phyloP scores from a whole-genome alignment of 2,329 filamentous ascomycete species.

The Macrophomina pseudophaseolina region DNA sequence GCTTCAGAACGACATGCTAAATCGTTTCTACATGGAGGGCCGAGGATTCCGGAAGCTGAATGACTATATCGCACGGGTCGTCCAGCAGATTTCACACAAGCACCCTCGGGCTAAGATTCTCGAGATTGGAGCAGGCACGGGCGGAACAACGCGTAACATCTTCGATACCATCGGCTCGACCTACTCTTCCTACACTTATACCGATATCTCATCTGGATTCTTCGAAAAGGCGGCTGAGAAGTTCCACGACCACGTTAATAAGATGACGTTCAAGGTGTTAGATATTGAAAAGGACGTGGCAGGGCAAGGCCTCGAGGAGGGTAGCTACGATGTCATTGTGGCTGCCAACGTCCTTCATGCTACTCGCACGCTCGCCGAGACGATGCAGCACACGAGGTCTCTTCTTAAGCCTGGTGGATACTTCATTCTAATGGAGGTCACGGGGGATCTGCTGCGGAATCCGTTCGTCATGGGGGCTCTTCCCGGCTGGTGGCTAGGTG shows the following conservation, averaged over 20 bases:
- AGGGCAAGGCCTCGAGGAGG: slow-evolving; percentile 28
- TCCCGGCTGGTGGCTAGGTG: slow-evolving; percentile 44
- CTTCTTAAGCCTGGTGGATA: slow-evolving; percentile 10
- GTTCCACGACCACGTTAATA: neutral
- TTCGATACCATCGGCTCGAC: slow-evolving; percentile 1
- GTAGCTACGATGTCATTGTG: slow-evolving; percentile 32
- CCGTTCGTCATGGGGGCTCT: slow-evolving; percentile 28
- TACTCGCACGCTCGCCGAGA: slow-evolving; percentile 27
- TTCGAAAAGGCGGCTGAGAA: slow-evolving; percentile 23
- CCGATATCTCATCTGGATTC: slow-evolving; percentile 29
- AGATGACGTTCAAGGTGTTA: slow-evolving; percentile 26
- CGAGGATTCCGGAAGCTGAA: neutral
- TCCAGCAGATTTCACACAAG: neutral
- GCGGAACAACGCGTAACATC: slow-evolving; percentile 24
- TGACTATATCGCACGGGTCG: neutral
- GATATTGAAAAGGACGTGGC: slow-evolving; percentile 3
- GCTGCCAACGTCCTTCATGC: slow-evolving; percentile 31
- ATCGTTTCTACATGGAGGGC: neutral
- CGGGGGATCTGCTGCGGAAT: slow-evolving; percentile 7
- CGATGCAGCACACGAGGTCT: slow-evolving; percentile 9
- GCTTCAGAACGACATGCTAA: neutral
- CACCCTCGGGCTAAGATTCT: slow-evolving; percentile 13
- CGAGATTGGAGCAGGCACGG: slow-evolving; percentile 31
- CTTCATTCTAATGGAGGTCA: slow-evolving; percentile 43
- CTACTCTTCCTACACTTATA: slow-evolving; percentile 31